Evolutionary conservation across 2,329 filamentous ascomycete genomes (phyloP), one percentile per base, ranked within the genome.

Genomic region (Cladosporium sp.): DNA sequence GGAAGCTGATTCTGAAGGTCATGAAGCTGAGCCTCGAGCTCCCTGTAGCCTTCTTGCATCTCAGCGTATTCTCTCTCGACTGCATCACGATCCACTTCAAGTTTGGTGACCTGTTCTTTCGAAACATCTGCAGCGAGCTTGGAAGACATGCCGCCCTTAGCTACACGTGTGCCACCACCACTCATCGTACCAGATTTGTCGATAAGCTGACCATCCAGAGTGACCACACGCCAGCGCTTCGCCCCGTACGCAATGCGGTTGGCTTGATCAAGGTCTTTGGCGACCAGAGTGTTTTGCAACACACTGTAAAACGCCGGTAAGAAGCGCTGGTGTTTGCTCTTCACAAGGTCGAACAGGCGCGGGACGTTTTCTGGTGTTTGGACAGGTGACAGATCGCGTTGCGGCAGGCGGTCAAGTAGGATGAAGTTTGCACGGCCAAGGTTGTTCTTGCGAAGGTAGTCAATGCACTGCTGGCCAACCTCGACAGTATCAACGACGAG

Each of bases 181-280:
- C 90, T 96, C 94, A 99, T 97, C 35, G 94, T 97, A 80, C 94
- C 94, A 1, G 93, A 97, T 71, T 95, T 95, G 76, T 99, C 94
- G 64, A 99, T 97, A 53, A 99, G 82, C 73, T 97, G 92, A 49
- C 94, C 94, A 60, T 92, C 91, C 2, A 99, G 83, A 0, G 94
- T 99, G 39, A 99, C 94, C 3, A 99, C 94, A 63, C 94, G 87
- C 94, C 94, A 99, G 72, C 94, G 81, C 77, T 86, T 90, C 45
- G 90, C 90, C 40, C 94, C 93, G 68, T 97, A 99, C 7, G 94
- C 94, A 64, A 99, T 97, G 47, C 94, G 87, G 74, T 97, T 97
- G 1, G 94, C 95, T 72, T 99, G 94, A n/a, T 90, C 87, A 13
- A 99, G 82, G 68, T 99, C 91, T 53, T 86, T 87, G 5, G 94